These are phyloP conservation scores for Hibiscus mutabilis DNA, from an alignment of 345 rosid species.

Conservation along the genomic window DNA sequence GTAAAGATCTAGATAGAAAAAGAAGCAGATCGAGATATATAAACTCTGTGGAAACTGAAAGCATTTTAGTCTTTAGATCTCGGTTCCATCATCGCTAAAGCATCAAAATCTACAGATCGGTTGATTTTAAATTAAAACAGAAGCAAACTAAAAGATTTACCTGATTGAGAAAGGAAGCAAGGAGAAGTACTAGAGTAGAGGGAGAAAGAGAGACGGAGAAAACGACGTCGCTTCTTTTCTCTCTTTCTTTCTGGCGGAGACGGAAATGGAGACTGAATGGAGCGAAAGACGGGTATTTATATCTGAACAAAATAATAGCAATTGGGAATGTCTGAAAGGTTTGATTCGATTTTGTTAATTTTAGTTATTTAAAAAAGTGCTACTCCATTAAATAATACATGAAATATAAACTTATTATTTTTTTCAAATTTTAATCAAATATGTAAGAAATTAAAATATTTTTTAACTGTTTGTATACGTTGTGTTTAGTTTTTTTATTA, in stretches of 20 bases:
- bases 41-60: not conserved
- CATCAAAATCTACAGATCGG: constrained; percentile 16
- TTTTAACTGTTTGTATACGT: too few relatives aligned
- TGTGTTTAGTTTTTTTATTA: too few relatives aligned
- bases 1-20: not conserved
- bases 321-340: constrained; percentile 15
- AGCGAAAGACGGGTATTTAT: constrained; percentile 12
- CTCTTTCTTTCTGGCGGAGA: not conserved
- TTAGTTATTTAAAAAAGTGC: too few relatives aligned
- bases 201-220: constrained; percentile 3
- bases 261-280: constrained; percentile 12
- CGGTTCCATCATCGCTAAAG: constrained; percentile 2
- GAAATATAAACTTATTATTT: too few relatives aligned
- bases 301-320: not conserved
- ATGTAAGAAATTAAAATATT: constrained; percentile 15
- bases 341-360: not conserved
- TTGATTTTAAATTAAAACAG: not conserved
- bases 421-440: constrained; percentile 23
- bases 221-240: not conserved
- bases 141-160: not conserved
- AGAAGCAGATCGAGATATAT: not conserved
- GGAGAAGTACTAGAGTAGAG: not conserved
- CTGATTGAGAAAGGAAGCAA: not conserved
- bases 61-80: constrained; percentile 23
- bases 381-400: too few relatives aligned